These are phyloP conservation scores for Colletotrichum filicis DNA, from an alignment of 2,329 filamentous ascomycete species.

Conservation along the genomic window DNA sequence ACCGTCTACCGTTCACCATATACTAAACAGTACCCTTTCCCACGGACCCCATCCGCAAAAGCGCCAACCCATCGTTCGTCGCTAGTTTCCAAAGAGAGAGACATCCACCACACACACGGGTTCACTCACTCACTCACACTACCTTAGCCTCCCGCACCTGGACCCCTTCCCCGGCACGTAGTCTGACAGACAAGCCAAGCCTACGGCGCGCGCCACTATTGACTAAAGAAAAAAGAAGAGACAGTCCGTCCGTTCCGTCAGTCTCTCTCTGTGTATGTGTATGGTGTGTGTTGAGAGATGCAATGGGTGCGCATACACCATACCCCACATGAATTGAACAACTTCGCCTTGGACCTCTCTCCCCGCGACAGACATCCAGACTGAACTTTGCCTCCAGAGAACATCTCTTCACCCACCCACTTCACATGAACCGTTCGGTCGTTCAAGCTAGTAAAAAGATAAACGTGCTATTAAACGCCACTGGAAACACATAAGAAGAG, in stretches of 20 bases:
- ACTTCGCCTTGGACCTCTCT: neutral
- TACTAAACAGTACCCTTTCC: neutral
- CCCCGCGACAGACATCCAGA: neutral
- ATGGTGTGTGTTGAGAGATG: neutral
- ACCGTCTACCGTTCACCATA: neutral
- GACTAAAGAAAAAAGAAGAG: neutral
- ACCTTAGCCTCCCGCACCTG: slow-evolving; percentile 1
- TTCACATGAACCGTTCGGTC: neutral
- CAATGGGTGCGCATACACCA: neutral
- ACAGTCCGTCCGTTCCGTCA: neutral
- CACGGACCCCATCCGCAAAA: neutral
- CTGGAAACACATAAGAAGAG: neutral
- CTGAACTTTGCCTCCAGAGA: neutral
- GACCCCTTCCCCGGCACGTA: slow-evolving; percentile 9
- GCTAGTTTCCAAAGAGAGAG: neutral
- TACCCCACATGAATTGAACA: neutral
- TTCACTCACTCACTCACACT: neutral
- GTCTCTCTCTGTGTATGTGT: neutral
- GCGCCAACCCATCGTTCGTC: neutral
- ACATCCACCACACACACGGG: neutral
- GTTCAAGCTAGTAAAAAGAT: neutral
- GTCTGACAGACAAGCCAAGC: neutral
- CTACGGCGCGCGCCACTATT: neutral
- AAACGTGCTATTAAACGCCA: neutral
- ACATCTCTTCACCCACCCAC: neutral